phyloP scores from a whole-genome alignment of 1,284 basidiomycete species.

The Rhodotorula sp. region DNA sequence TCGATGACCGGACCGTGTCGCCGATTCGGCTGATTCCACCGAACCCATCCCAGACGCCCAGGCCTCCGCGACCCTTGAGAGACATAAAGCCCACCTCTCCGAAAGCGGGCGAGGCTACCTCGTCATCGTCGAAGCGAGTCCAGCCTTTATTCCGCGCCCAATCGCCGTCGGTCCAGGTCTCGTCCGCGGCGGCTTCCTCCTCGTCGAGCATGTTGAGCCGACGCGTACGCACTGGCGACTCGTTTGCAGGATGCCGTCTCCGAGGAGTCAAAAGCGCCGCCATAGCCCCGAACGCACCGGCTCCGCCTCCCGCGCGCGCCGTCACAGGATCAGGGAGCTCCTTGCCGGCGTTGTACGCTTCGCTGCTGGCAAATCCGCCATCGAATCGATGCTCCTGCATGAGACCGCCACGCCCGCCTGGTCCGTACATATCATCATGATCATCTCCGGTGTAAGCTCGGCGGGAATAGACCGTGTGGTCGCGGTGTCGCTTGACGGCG shows the following conservation, averaged over 20 bases:
- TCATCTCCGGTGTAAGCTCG: background rate
- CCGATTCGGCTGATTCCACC: background rate
- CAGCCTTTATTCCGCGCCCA: conserved; percentile 8
- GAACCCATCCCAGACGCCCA: conserved; percentile 31
- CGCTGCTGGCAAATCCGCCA: conserved; percentile 8
- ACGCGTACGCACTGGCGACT: background rate
- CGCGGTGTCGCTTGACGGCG: conserved; percentile 12
- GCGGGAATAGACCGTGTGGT: background rate
- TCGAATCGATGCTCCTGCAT: conserved; percentile 17
- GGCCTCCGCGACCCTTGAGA: conserved; percentile 13
- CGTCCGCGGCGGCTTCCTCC: conserved; percentile 21
- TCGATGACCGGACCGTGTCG: conserved; percentile 12
- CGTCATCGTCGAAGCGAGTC: conserved; percentile 14
- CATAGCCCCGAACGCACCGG: background rate
- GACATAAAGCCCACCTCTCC: conserved; percentile 19
- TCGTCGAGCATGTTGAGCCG: conserved; percentile 34
- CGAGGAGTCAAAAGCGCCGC: conserved; percentile 4
- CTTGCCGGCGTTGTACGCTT: conserved; percentile 20
- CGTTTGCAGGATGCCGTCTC: background rate
- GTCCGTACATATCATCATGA: background rate
- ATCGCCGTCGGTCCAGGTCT: conserved; percentile 4
- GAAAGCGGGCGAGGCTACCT: background rate
- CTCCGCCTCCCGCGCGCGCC: background rate
- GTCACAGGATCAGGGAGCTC: background rate
- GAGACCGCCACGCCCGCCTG: conserved; percentile 5